Evolutionary conservation across 192 early-diverging fungal species (phyloP).

Genomic region (Linnemannia elongata): DNA sequence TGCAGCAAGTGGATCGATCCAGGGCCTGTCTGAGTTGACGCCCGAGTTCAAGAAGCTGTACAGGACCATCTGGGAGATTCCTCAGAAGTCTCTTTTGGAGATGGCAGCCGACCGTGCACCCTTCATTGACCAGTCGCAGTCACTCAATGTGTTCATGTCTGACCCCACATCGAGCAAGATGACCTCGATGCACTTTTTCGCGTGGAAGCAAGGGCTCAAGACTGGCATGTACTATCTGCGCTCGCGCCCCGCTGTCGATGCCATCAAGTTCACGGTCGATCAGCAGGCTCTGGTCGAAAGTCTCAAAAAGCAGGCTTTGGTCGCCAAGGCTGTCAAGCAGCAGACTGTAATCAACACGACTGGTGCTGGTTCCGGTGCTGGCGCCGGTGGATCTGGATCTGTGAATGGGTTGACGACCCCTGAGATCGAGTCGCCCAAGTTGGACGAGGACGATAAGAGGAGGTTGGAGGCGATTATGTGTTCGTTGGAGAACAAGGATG

Average conservation of each 20-base stretch:
- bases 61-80: conserved; percentile 97
- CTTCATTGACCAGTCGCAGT: conserved; percentile 97
- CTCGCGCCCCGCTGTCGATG: conserved; percentile 92
- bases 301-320: conserved; percentile 55
- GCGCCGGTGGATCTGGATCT: not conserved
- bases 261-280: conserved; percentile 98
- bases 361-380: not conserved
- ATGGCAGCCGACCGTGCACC: conserved; percentile 97
- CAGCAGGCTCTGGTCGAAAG: conserved; percentile 73
- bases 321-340: conserved; percentile 50
- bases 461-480: conserved; percentile 80
- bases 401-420: conserved; percentile 53
- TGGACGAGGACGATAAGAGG: conserved; percentile 59
- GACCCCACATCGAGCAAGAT: conserved; percentile 93
- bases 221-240: conserved; percentile 99
- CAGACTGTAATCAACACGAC: conserved; percentile 35
- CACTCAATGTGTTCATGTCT: conserved; percentile 94
- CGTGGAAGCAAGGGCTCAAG: conserved; percentile 96
- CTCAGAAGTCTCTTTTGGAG: conserved; percentile 90
- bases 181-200: conserved; percentile 98
- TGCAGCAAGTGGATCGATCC: conserved; percentile 90
- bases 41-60: conserved; percentile 90
- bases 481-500: conserved; percentile 91
- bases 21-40: conserved; percentile 81
- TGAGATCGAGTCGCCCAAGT: conserved; percentile 51